These are phyloP conservation scores for Phoma sp. DNA, from an alignment of 2,329 filamentous ascomycete genomes.

Conservation along the genomic window DNA sequence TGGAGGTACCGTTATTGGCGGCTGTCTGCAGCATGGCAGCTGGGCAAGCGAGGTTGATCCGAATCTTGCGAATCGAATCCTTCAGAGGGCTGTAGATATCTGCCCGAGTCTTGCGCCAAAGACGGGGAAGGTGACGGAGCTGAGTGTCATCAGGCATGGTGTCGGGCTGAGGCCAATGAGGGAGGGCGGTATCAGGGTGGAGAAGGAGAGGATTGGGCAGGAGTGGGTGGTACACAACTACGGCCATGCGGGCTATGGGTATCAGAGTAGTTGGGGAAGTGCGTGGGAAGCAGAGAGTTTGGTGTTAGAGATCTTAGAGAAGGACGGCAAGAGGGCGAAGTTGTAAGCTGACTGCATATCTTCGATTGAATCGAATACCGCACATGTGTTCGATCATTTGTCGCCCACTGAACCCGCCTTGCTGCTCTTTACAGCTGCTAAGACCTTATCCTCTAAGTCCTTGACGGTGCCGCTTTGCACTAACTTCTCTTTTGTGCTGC, in stretches of 20 bases:
- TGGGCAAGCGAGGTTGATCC: slow-evolving; percentile 84
- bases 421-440: slow-evolving; percentile 2
- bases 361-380: neutral
- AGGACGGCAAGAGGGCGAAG: slow-evolving; percentile 19
- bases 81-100: slow-evolving; percentile 74
- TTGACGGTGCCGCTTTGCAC: slow-evolving; percentile 7
- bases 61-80: slow-evolving; percentile 81
- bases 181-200: slow-evolving; percentile 75
- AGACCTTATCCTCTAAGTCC: slow-evolving; percentile 6
- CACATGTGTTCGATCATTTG: neutral
- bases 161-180: slow-evolving; percentile 82
- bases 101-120: slow-evolving; percentile 67
- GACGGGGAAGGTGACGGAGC: slow-evolving; percentile 73
- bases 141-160: slow-evolving; percentile 77
- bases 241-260: slow-evolving; percentile 82
- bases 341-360: neutral
- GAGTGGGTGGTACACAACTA: slow-evolving; percentile 81
- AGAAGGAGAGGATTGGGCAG: slow-evolving; percentile 70
- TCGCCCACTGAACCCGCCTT: slow-evolving; percentile 5
- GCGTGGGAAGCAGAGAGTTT: slow-evolving; percentile 52
- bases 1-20: slow-evolving; percentile 86
- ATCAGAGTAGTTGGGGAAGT: slow-evolving; percentile 56
- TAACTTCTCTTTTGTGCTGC: slow-evolving; percentile 7
- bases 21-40: slow-evolving; percentile 78
- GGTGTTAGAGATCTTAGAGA: slow-evolving; percentile 37